These are phyloP conservation scores for Besnoitia besnoiti DNA, from an alignment of 169 alveolate species.

Conservation along the genomic window DNA sequence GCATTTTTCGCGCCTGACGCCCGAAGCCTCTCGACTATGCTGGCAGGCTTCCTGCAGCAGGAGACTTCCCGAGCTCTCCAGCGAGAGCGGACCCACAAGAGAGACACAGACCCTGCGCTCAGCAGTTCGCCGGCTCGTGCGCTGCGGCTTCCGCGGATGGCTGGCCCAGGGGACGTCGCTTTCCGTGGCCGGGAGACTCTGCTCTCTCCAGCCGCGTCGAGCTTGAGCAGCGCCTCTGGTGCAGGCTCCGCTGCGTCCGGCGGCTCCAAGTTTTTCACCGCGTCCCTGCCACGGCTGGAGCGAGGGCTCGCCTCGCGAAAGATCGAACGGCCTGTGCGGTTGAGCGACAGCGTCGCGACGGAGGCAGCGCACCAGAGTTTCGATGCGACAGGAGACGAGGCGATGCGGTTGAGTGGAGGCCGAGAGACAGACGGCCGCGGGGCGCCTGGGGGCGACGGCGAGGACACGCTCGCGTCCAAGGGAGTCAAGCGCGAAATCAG, in stretches of 20 bases:
- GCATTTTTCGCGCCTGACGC: constrained; percentile 27
- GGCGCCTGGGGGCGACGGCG: neutral
- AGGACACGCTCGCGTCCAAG: neutral
- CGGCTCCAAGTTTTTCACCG: neutral
- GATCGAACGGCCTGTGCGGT: neutral
- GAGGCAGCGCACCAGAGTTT: neutral
- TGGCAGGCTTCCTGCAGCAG: constrained; percentile 19
- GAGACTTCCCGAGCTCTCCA: neutral
- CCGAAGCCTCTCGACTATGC: neutral
- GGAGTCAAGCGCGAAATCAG: neutral
- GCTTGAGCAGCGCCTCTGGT: neutral
- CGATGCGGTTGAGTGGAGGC: neutral
- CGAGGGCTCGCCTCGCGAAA: neutral
- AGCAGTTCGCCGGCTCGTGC: neutral
- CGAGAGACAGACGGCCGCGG: neutral
- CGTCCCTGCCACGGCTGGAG: neutral
- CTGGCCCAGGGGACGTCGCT: neutral
- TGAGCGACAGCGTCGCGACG: neutral
- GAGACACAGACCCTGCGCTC: neutral
- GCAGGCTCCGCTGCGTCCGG: neutral
- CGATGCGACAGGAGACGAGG: neutral
- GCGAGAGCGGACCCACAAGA: neutral
- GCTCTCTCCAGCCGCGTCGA: neutral
- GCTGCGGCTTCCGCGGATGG: neutral
- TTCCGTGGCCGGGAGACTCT: neutral